Base-by-base conservation (phyloP, 2,329 filamentous ascomycete genomes). In the Colletotrichum tabaci region DNA sequence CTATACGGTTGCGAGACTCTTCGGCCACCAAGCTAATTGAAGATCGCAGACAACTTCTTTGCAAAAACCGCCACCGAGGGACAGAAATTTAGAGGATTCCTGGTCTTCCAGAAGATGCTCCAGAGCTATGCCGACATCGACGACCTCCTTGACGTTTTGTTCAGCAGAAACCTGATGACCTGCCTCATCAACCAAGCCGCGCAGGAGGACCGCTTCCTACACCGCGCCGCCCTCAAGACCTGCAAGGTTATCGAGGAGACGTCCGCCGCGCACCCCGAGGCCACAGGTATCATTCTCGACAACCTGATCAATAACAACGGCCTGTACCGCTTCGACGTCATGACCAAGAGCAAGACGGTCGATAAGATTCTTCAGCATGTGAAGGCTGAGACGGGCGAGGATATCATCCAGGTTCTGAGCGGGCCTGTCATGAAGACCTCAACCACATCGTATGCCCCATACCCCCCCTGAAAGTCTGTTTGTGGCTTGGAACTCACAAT, bases 21-120 rank as follows among this genome's bases (percentile, higher is more conserved):
- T 68, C 15, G 16, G 44, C 40, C 2, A 1, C 38, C n/a, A 7
- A 30, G 53, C 76, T 84, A 74, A 81, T 76, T 49, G 60, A 53
- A 56, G 26, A 10, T 58, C 23, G 0, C 74, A 96, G 93, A 96
- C 79, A 92, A 93, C 10, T 87, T 98, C 4, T 98, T 98, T 79
- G 92, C 94, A 7, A 90, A 92, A 67, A 90, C 89, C 13, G 92
- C 95, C 9, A 97, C 95, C 1, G 91, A 95, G 53, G 94, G 95
- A 76, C 93, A 97, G 67, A 98, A 98, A 81, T 94, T 94, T 77
- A 95, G 94, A 81, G 96, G 96, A 0, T 96, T 98, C 82, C 90
- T 95, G 77, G 88, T 98, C 2, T 94, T 98, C 77, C 91, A 92
- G 76, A 94, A 92, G 77, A 89, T 95, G 76, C 83, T 98, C 4